Evolutionary conservation across 352 stramenopile genomes (phyloP).

Genomic region (Pythium phragmiticola): DNA sequence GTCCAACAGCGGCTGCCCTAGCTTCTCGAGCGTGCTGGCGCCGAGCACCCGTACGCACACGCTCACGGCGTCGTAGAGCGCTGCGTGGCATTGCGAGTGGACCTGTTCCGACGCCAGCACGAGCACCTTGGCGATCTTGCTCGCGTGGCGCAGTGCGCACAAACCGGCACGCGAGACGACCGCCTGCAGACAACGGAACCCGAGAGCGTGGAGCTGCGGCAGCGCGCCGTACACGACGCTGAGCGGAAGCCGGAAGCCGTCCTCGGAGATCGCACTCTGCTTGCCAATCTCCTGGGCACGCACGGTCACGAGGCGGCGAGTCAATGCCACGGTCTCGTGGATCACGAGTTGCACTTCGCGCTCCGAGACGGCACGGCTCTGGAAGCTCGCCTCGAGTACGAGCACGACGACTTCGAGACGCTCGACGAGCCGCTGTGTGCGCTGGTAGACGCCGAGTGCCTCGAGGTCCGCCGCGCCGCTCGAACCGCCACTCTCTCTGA

Average conservation of each 20-base stretch:
- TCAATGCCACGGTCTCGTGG: constrained; percentile 48
- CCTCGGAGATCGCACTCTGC: constrained; percentile 76
- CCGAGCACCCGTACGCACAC: constrained; percentile 57
- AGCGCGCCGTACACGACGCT: constrained; percentile 75
- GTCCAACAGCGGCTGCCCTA: constrained; percentile 63
- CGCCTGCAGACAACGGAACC: constrained; percentile 40
- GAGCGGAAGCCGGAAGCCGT: constrained; percentile 65
- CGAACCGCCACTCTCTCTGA: constrained; percentile 31
- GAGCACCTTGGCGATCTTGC: constrained; percentile 63
- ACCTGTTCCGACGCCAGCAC: constrained; percentile 52
- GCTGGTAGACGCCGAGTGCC: constrained; percentile 55
- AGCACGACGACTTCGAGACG: constrained; percentile 40
- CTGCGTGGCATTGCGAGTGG: constrained; percentile 35
- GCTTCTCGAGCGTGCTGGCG: constrained; percentile 68
- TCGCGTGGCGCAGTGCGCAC: constrained; percentile 65
- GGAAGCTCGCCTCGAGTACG: constrained; percentile 45
- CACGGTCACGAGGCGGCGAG: constrained; percentile 58
- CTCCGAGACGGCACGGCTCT: constrained; percentile 60
- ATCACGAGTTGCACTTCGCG: constrained; percentile 73
- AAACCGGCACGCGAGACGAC: constrained; percentile 48
- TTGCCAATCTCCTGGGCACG: constrained; percentile 75
- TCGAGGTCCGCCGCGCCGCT: constrained; percentile 33
- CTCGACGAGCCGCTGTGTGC: constrained; percentile 40
- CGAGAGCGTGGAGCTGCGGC: constrained; percentile 52
- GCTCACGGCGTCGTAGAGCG: constrained; percentile 45